Evolutionary conservation across 1,284 basidiomycete species (phyloP), one percentile per base, ranked within the genome.

Genomic region (Tranzscheliella williamsii): DNA sequence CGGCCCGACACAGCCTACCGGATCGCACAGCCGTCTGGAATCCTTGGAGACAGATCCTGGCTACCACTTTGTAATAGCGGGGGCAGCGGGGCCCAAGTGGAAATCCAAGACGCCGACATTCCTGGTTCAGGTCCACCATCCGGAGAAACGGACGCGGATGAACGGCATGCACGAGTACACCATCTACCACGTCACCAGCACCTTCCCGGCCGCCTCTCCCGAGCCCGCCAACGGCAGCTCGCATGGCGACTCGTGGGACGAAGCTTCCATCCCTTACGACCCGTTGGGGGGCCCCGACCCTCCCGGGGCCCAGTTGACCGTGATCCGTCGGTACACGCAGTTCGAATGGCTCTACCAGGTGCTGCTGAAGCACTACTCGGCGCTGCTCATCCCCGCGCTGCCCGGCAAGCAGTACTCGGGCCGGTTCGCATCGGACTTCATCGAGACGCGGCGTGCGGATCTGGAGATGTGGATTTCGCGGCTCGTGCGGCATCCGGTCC

Each of bases 401-500:
- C 90, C 90, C 0, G 86, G 88, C 75, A 89, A 91, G 74, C 86
- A 89, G 67, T 88, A 90, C 63, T 82, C 87, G 0, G 88, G 87
- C 1, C 81, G 88, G 4, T 90, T 91, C 75, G 87, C 84, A 43
- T 82, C 84, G 13, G 87, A 86, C 42, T 91, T 91, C 62, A 85
- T 92, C 5, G 89, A 91, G 71, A 87, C 86, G 4, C 81, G 90
- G 24, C 79, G 89, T 34, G 85, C 87, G 1, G 89, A 90, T 71
- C 79, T 92, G 31, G 87, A 90, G 69, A 81, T 87, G 32, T 92
- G 91, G 78, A 80, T 91, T 20, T 81, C 80, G 24, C 82, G 84
- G 37, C 79, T 91, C 26, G 85, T 86, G 16, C 79, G 87, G n/a
- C 90, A 91, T 78, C 87, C 89, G 0, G 79, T 91, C 9, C 83